phyloP scores from a whole-genome alignment of 1,284 basidiomycete species.

The Anthracocystis setariae region DNA sequence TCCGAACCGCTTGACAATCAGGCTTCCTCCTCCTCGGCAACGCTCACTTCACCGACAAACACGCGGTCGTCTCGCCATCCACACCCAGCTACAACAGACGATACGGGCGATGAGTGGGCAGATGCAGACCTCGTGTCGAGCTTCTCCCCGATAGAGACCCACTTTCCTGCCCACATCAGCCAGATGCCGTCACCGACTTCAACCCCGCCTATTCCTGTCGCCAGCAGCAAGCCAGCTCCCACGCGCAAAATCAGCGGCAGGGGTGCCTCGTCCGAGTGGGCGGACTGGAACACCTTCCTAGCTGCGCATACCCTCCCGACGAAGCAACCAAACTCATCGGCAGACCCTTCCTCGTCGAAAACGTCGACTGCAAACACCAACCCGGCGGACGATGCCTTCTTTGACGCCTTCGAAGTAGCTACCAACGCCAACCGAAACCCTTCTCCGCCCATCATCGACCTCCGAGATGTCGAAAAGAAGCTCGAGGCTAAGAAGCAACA shows the following conservation, averaged over 20 bases:
- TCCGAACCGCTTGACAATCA: slow-evolving; percentile 22
- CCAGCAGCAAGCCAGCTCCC: slow-evolving; percentile 5
- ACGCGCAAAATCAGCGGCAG: slow-evolving; percentile 23
- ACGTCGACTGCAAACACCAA: slow-evolving; percentile 7
- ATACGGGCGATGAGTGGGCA: slow-evolving; percentile 43
- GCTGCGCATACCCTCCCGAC: slow-evolving; percentile 35
- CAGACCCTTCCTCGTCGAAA: slow-evolving; percentile 3
- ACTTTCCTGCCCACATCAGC: slow-evolving; percentile 1
- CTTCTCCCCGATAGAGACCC: slow-evolving; percentile 43
- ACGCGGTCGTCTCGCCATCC: slow-evolving; percentile 3
- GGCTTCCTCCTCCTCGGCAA: slow-evolving; percentile 19
- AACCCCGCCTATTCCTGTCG: background rate
- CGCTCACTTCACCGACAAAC: slow-evolving; percentile 13
- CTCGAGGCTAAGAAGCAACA: slow-evolving; percentile 44
- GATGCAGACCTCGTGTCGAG: slow-evolving; percentile 50
- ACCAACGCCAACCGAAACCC: slow-evolving; percentile 39
- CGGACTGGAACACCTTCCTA: slow-evolving; percentile 41
- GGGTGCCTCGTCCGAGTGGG: slow-evolving; percentile 41
- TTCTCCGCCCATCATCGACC: slow-evolving; percentile 62
- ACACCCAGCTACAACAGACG: background rate
- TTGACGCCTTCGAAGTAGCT: slow-evolving; percentile 47
- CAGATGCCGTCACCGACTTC: background rate
- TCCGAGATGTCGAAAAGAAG: slow-evolving; percentile 59
- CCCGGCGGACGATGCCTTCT: slow-evolving; percentile 52
- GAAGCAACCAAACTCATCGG: slow-evolving; percentile 11